These are phyloP conservation scores for Plectosphaerella cucumerina DNA, from an alignment of 2,329 filamentous ascomycete genomes.

Conservation along the genomic window DNA sequence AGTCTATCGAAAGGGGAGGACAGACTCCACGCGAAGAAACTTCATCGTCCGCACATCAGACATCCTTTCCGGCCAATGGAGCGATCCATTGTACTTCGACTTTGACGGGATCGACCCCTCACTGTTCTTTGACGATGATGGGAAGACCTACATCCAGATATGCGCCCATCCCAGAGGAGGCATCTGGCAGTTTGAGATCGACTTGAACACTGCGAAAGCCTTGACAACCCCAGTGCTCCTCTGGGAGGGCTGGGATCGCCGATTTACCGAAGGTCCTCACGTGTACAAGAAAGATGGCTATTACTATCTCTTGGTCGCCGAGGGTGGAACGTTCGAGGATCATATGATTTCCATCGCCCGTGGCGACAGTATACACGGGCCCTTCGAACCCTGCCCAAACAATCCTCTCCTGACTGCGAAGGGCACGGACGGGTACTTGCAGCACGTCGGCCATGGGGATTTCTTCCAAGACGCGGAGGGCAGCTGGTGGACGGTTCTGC, in stretches of 20 bases:
- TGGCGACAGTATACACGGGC: slow-evolving; percentile 26
- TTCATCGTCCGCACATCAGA: slow-evolving; percentile 16
- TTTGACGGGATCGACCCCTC: slow-evolving; percentile 42
- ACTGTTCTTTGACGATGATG: slow-evolving; percentile 38
- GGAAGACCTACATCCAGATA: slow-evolving; percentile 24
- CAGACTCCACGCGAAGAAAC: slow-evolving; percentile 8
- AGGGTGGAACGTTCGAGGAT: slow-evolving; percentile 36
- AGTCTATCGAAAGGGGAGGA: not conserved
- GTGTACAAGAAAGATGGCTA: slow-evolving; percentile 37
- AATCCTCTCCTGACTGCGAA: slow-evolving; percentile 34
- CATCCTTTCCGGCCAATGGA: slow-evolving; percentile 17
- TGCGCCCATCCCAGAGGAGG: slow-evolving; percentile 9
- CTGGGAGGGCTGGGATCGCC: slow-evolving; percentile 2
- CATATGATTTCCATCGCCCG: slow-evolving; percentile 33
- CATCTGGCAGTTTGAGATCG: slow-evolving; percentile 14
- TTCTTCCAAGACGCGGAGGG: slow-evolving; percentile 26
- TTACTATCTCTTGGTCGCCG: slow-evolving; percentile 46
- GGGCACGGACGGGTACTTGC: slow-evolving; percentile 21
- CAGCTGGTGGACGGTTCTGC: slow-evolving; percentile 35
- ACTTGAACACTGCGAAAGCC: slow-evolving; percentile 1
- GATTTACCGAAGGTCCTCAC: slow-evolving; percentile 30
- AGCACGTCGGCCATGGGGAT: slow-evolving; percentile 26
- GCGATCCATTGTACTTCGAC: slow-evolving; percentile 26
- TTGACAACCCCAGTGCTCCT: not conserved
- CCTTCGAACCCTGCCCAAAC: slow-evolving; percentile 26